Percentiles rank a stretch among this genome's conserved stretches.
Evolutionary conservation across 345 rosid genomes (phyloP).

Genomic region (Fremontodendron californicum): DNA sequence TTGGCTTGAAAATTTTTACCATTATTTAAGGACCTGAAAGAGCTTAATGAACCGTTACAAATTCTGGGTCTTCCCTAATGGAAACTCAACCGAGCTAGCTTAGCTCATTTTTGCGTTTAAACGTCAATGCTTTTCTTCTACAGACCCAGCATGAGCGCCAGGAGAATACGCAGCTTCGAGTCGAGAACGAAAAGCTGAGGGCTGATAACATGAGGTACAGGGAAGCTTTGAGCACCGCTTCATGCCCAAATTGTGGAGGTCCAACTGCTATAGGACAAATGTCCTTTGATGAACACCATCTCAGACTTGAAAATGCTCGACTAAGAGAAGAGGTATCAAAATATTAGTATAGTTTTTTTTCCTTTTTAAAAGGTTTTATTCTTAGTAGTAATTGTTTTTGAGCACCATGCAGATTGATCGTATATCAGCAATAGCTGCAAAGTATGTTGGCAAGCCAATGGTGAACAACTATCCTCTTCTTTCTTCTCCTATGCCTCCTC

Average conservation of each 20-base stretch:
- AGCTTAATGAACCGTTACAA: slow-evolving; percentile 10
- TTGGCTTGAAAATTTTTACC: not conserved
- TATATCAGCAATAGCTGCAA: slow-evolving; percentile 86
- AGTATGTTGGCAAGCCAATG: slow-evolving; percentile 90
- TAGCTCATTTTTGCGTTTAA: not conserved
- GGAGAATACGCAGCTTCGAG: slow-evolving; percentile 73
- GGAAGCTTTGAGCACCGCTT: slow-evolving; percentile 84
- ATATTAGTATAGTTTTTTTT: not conserved
- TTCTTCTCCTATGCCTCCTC: slow-evolving; percentile 52
- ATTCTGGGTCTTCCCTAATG: not conserved
- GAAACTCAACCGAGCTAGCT: not conserved
- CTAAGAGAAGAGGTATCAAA: slow-evolving; percentile 76
- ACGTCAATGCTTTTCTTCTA: not conserved
- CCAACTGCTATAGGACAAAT: slow-evolving; percentile 89
- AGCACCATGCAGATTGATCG: slow-evolving; percentile 58
- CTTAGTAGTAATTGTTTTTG: not conserved
- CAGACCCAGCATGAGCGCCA: slow-evolving; percentile 94
- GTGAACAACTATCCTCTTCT: slow-evolving; percentile 74
- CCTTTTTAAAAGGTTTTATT: not conserved
- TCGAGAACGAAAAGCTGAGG: slow-evolving; percentile 82
- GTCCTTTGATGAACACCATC: slow-evolving; percentile 92
- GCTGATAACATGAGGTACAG: slow-evolving; percentile 78
- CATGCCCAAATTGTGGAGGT: slow-evolving; percentile 95
- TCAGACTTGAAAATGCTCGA: slow-evolving; percentile 81
- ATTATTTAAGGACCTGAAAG: not conserved